Conservation (phyloP, 371 early-diverging fungal species). For the Lichtheimia corymbifera region DNA sequence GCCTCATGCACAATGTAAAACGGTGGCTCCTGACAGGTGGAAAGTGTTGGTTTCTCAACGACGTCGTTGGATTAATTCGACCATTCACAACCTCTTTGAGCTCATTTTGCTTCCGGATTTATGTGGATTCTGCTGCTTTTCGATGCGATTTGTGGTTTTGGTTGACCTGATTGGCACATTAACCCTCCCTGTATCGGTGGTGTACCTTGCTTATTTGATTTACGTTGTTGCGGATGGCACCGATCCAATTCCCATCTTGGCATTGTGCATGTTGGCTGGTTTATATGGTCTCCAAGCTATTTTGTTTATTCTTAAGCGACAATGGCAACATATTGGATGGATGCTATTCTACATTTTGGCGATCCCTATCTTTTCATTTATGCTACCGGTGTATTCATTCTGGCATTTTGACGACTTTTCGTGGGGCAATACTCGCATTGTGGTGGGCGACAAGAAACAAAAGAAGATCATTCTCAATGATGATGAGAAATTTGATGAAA, state of each 20-base stretch:
- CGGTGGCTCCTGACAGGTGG: constrained; percentile 98
- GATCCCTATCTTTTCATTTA: constrained; percentile 83
- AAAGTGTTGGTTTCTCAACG: constrained; percentile 84
- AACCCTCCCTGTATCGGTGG: constrained; percentile 91
- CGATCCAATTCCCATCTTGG: constrained; percentile 56
- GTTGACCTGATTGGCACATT: constrained; percentile 93
- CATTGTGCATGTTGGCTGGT: constrained; percentile 66
- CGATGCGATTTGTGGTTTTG: constrained; percentile 94
- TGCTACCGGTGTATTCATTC: constrained; percentile 80
- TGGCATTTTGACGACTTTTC: constrained; percentile 94
- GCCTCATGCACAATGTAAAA: constrained; percentile 93
- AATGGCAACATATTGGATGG: constrained; percentile 97
- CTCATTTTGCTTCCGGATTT: constrained; percentile 81
- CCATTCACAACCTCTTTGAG: constrained; percentile 96
- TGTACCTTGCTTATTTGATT: constrained; percentile 80
- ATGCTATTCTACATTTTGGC: constrained; percentile 92
- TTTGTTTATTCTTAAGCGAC: constrained; percentile 82
- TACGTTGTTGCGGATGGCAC: constrained; percentile 58
- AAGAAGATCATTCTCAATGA: constrained; percentile 69
- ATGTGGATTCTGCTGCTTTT: constrained; percentile 96
- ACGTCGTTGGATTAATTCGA: constrained; percentile 98
- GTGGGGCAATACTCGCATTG: constrained; percentile 91
- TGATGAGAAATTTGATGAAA: constrained; percentile 81
- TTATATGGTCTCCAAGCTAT: constrained; percentile 85
- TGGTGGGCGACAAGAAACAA: constrained; percentile 71